Evolutionary conservation across 305 asterid genomes (phyloP).

Genomic region (Nicotiana rustica): DNA sequence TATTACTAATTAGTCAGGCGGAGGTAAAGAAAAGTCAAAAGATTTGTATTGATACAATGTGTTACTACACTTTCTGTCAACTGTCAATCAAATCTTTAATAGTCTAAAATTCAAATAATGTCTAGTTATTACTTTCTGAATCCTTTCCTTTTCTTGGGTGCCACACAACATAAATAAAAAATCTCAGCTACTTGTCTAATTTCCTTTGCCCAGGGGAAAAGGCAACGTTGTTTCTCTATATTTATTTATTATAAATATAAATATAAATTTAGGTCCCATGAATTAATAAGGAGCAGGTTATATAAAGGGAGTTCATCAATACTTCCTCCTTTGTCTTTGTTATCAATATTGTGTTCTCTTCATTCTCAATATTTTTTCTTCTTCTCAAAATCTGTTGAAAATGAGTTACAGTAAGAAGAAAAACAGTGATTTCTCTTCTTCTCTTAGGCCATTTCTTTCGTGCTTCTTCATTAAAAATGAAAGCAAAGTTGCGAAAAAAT

Average conservation of each 20-base stretch:
- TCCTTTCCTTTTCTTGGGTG: neutral
- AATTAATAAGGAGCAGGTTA: neutral
- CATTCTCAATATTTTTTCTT: neutral
- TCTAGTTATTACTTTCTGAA: neutral
- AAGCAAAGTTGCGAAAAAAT: neutral
- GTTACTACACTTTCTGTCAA: neutral
- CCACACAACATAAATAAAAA: neutral
- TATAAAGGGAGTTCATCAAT: neutral
- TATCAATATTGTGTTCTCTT: neutral
- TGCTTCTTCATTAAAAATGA: conserved; percentile 18
- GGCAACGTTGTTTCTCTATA: neutral
- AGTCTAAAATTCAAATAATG: neutral
- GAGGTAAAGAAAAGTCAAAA: too few relatives aligned
- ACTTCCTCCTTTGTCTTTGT: neutral
- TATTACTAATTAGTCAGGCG: too few relatives aligned
- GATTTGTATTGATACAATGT: neutral
- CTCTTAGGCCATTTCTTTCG: neutral
- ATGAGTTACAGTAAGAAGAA: conserved; percentile 7
- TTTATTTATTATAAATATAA: too few relatives aligned
- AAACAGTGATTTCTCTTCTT: neutral
- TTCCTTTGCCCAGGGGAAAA: neutral
- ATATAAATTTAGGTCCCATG: neutral
- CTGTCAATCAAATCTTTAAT: neutral
- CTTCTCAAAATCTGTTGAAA: neutral
- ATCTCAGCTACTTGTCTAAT: neutral